Conservation (phyloP, 176 grass and related monocot species). For the Oryza coarctata region DNA sequence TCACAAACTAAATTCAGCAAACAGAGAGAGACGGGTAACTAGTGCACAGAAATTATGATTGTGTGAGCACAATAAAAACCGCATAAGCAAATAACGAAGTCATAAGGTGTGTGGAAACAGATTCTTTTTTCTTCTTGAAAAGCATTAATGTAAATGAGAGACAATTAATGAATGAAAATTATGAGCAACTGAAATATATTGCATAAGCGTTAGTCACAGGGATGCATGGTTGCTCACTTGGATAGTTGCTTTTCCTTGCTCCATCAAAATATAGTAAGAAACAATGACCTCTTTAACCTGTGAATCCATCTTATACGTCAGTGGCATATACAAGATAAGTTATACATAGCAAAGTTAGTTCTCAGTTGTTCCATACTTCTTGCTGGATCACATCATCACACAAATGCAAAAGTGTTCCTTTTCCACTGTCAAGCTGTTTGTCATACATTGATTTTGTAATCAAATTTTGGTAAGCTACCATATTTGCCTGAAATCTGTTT, state of each 20-base stretch:
- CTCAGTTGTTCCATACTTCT: conserved; percentile 52
- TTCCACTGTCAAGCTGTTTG: conserved; percentile 96
- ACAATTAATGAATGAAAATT: not conserved
- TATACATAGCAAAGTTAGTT: not conserved
- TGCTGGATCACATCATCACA: conserved; percentile 98
- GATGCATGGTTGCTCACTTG: conserved; percentile 43
- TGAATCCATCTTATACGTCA: not conserved
- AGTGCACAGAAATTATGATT: not conserved
- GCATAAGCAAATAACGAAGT: not conserved
- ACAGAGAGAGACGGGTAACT: not conserved
- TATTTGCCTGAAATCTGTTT: conserved; percentile 86
- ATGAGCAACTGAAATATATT: not conserved
- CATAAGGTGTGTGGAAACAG: not conserved
- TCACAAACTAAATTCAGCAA: not conserved
- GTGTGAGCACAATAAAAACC: not conserved
- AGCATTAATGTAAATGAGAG: not conserved
- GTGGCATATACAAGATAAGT: not conserved
- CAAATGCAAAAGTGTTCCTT: conserved; percentile 86
- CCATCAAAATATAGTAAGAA: conserved; percentile 87
- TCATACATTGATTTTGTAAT: conserved; percentile 98
- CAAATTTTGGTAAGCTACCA: conserved; percentile 78
- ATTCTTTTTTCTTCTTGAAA: not conserved
- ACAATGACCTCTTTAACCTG: conserved; percentile 97
- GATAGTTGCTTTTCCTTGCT: conserved; percentile 70
- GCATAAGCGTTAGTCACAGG: not conserved